phyloP scores from a whole-genome alignment of 129 eudicot genomes.

The Mikania micrantha region DNA sequence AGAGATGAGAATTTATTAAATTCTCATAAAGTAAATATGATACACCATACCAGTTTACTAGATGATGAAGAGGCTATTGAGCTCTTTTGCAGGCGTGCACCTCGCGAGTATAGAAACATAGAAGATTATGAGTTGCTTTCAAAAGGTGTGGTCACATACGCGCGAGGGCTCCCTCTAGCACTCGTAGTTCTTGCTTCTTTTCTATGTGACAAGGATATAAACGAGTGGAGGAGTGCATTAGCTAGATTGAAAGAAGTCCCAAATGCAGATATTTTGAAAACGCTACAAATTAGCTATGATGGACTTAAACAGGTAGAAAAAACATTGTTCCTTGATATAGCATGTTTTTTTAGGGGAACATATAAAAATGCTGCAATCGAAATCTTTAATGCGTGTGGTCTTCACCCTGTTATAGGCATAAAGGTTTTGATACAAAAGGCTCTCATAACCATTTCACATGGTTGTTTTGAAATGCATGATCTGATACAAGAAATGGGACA shows the following conservation, averaged over 20 bases:
- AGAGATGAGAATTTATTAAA: too few species aligned
- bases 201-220: not conserved
- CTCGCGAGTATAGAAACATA: not conserved
- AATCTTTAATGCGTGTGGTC: constrained; percentile 15
- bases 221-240: constrained; percentile 4
- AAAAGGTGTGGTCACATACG: not conserved
- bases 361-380: not conserved
- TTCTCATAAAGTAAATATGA: too few species aligned
- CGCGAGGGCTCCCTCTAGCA: constrained; percentile 5
- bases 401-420: constrained; percentile 18
- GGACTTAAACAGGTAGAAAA: too few species aligned
- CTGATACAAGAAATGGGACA: constrained; percentile 10
- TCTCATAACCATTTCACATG: constrained; percentile 8
- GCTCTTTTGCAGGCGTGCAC: constrained; percentile 1
- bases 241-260: constrained; percentile 1
- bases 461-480: constrained; percentile 3
- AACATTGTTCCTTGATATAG: too few species aligned
- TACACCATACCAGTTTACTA: too few species aligned
- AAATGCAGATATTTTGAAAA: not conserved
- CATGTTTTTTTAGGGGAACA: not conserved
- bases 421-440: constrained; percentile 6
- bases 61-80: not conserved
- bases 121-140: constrained; percentile 5
- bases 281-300: too few species aligned
- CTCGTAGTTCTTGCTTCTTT: not conserved